Conservation (phyloP, 495 filamentous ascomycete species). For the Aspergillus carlsbadensis region DNA sequence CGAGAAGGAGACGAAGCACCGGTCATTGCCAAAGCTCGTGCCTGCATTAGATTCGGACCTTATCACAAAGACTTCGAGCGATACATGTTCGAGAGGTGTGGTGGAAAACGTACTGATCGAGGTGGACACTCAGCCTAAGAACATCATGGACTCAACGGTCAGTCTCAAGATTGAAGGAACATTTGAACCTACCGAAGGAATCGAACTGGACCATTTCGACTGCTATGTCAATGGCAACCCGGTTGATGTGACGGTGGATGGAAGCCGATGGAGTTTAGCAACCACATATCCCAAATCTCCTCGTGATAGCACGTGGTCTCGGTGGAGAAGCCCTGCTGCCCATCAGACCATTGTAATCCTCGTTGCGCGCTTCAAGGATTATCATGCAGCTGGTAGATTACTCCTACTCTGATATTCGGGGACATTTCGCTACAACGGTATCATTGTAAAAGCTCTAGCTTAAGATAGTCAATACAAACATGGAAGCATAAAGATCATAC, state of each 20-base stretch:
- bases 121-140: constrained; percentile 23
- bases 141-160: constrained; percentile 20
- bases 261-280: constrained; percentile 18
- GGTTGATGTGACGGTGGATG: constrained; percentile 17
- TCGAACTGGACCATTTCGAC: constrained; percentile 9
- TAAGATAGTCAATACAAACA: neutral
- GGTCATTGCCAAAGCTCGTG: constrained; percentile 22
- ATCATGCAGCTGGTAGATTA: constrained; percentile 25
- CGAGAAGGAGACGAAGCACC: constrained; percentile 27
- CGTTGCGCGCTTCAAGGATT: constrained; percentile 15
- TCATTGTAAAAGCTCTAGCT: neutral
- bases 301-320: constrained; percentile 28
- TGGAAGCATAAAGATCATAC: neutral
- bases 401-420: constrained; percentile 20
- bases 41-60: constrained; percentile 30
- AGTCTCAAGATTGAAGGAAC: constrained; percentile 21
- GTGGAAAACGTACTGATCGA: constrained; percentile 12
- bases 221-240: constrained; percentile 32
- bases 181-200: neutral
- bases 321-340: constrained; percentile 32
- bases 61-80: constrained; percentile 1
- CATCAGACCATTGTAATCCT: constrained; percentile 31
- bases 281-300: constrained; percentile 26
- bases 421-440: neutral
- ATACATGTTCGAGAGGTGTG: neutral